Percentiles rank a stretch among this genome's conserved stretches.
Evolutionary conservation across 2,329 filamentous ascomycete genomes (phyloP).

Genomic region (Chaetomiaceae sp.): DNA sequence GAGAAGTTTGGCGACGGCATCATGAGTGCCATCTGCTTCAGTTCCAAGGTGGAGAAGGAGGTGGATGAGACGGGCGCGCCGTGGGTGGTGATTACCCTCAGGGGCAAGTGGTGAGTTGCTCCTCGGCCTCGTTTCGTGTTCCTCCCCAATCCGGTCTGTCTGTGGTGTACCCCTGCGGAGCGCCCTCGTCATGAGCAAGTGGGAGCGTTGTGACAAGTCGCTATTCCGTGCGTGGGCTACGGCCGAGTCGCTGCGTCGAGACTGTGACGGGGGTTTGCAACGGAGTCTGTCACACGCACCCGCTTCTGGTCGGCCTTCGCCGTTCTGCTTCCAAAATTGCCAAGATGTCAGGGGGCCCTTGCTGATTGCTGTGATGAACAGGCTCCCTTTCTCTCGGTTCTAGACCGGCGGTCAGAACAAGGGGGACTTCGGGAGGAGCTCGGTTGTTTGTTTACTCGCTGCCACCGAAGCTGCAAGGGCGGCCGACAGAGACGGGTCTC

Average conservation of each 20-base stretch:
- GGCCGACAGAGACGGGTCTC: neutral
- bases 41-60: conserved; percentile 90
- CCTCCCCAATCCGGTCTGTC: too few relatives aligned
- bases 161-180: too few relatives aligned
- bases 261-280: too few relatives aligned
- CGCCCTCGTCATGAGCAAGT: too few relatives aligned
- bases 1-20: conserved; percentile 95
- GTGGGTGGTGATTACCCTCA: conserved; percentile 79
- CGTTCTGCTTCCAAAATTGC: neutral
- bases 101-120: conserved; percentile 69
- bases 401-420: conserved; percentile 15
- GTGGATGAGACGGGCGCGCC: conserved; percentile 71
- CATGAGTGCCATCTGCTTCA: conserved; percentile 93
- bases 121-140: too few relatives aligned
- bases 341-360: neutral
- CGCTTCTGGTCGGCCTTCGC: neutral
- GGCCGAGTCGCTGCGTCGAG: too few relatives aligned
- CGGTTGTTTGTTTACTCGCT: neutral
- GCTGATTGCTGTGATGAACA: conserved; percentile 18
- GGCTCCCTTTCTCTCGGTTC: conserved; percentile 35
- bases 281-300: neutral
- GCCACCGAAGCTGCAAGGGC: neutral
- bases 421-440: neutral
- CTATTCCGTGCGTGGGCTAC: too few relatives aligned
- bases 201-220: neutral